Conservation (phyloP, 148 eudicot species). For the Nepenthes mirabilis region DNA sequence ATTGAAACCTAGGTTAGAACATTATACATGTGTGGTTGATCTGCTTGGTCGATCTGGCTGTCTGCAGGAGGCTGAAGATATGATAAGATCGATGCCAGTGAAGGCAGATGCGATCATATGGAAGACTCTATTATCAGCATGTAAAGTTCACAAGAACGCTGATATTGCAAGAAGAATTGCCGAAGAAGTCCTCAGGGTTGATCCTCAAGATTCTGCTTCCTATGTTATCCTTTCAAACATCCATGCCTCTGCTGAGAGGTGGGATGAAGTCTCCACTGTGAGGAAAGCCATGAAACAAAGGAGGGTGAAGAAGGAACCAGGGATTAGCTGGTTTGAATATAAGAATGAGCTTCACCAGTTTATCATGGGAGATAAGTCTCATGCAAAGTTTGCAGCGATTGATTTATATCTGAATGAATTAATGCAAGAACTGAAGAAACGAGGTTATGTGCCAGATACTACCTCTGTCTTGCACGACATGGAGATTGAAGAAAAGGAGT, state of each 20-base stretch:
- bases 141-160: slow-evolving; percentile 58
- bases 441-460: slow-evolving; percentile 60
- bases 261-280: slow-evolving; percentile 61
- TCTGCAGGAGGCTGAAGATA: slow-evolving; percentile 54
- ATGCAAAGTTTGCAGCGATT: slow-evolving; percentile 48
- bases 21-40: slow-evolving; percentile 79
- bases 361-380: slow-evolving; percentile 48
- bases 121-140: slow-evolving; percentile 76
- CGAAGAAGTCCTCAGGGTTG: slow-evolving; percentile 41
- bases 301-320: slow-evolving; percentile 68
- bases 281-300: slow-evolving; percentile 59
- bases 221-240: slow-evolving; percentile 61
- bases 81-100: slow-evolving; percentile 64
- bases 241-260: slow-evolving; percentile 54
- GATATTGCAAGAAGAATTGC: slow-evolving; percentile 56
- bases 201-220: slow-evolving; percentile 63
- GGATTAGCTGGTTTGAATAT: slow-evolving; percentile 79
- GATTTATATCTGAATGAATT: slow-evolving; percentile 48
- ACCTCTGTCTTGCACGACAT: slow-evolving; percentile 66
- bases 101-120: slow-evolving; percentile 64
- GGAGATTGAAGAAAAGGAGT: slow-evolving; percentile 58
- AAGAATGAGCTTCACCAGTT: slow-evolving; percentile 61
- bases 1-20: slow-evolving; percentile 49
- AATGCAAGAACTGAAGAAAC: slow-evolving; percentile 35
- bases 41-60: slow-evolving; percentile 64